Conservation (phyloP, 208 protist genomes). For the Porcisia deanei region DNA sequence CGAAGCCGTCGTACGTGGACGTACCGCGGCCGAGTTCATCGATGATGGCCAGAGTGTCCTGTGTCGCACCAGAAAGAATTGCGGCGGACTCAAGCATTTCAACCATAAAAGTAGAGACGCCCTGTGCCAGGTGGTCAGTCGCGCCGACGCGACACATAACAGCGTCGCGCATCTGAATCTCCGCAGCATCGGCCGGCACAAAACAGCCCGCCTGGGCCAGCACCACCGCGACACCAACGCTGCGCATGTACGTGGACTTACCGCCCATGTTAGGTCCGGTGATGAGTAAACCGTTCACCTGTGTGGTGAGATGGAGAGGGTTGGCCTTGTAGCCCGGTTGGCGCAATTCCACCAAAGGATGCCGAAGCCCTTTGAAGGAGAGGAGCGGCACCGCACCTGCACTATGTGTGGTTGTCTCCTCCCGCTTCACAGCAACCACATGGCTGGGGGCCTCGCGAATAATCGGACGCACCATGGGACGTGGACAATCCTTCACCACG, state of each 20-base stretch:
- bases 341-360: slow-evolving; percentile 89
- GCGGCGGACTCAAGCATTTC: slow-evolving; percentile 99
- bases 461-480: slow-evolving; percentile 91
- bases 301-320: slow-evolving; percentile 75
- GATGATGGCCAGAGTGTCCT: slow-evolving; percentile 97
- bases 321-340: slow-evolving; percentile 81
- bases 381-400: slow-evolving; percentile 30
- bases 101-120: slow-evolving; percentile 99
- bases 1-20: slow-evolving; percentile 99
- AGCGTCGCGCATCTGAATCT: slow-evolving; percentile 86
- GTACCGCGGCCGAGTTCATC: slow-evolving; percentile 99
- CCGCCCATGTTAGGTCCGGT: slow-evolving; percentile 98
- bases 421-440: slow-evolving; percentile 15
- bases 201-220: slow-evolving; percentile 99
- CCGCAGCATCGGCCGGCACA: slow-evolving; percentile 95
- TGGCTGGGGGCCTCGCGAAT: slow-evolving; percentile 28
- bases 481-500: slow-evolving; percentile 86
- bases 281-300: slow-evolving; percentile 81
- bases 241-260: slow-evolving; percentile 99
- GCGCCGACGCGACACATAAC: slow-evolving; percentile 99
- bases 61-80: slow-evolving; percentile 95
- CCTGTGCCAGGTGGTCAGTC: slow-evolving; percentile 94
- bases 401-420: background rate
- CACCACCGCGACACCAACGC: slow-evolving; percentile 95
- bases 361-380: slow-evolving; percentile 76